These are phyloP conservation scores for Suhomyces coccinellae DNA, from an alignment of 1,139 yeast genomes.

Conservation along the genomic window DNA sequence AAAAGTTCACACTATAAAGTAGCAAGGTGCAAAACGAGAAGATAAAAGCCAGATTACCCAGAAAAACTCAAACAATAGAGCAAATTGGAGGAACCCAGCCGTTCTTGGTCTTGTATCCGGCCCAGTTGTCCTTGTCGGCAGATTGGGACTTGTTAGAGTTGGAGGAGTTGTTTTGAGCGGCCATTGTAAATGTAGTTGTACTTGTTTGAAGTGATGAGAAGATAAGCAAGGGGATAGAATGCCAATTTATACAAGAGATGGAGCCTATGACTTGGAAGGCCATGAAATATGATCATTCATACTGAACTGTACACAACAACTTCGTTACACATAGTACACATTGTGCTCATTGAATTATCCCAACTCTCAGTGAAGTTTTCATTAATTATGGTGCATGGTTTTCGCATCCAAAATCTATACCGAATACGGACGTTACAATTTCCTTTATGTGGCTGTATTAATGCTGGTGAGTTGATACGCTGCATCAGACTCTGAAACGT, in stretches of 20 bases:
- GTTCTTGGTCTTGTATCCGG: background rate
- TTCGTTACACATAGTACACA: too few relatives aligned
- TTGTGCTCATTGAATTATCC: too few relatives aligned
- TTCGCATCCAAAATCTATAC: too few relatives aligned
- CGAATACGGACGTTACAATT: too few relatives aligned
- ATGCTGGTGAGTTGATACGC: background rate
- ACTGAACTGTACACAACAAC: too few relatives aligned
- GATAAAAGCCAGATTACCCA: background rate
- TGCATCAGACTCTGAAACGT: background rate
- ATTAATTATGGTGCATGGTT: too few relatives aligned
- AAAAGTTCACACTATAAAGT: background rate
- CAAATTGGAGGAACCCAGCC: constrained; percentile 6
- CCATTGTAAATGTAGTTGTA: constrained; percentile 2
- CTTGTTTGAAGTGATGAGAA: background rate
- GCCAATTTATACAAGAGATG: background rate
- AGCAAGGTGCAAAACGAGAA: too few relatives aligned
- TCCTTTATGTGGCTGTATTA: background rate
- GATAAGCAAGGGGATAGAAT: background rate
- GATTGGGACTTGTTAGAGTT: constrained; percentile 8
- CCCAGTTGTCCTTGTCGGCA: constrained; percentile 11
- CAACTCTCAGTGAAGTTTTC: too few relatives aligned
- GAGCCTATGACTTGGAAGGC: too few relatives aligned
- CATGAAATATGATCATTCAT: too few relatives aligned
- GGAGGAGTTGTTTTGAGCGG: constrained; percentile 9
- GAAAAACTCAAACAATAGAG: constrained; percentile 4